These are phyloP conservation scores for Fagopyrum homotropicum DNA, from an alignment of 148 eudicot species.

Conservation along the genomic window DNA sequence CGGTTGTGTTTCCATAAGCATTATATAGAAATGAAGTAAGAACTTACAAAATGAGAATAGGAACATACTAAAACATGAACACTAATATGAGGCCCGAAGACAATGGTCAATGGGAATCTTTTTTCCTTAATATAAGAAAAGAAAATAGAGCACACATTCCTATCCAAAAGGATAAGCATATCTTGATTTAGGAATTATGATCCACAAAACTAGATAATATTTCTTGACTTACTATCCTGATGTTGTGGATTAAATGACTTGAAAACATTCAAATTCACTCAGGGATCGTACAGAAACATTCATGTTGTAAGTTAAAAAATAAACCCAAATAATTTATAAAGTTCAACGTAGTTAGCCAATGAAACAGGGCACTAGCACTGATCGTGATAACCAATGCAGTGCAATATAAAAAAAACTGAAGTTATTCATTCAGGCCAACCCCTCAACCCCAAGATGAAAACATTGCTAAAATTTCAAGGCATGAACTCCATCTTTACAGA, in stretches of 20 bases:
- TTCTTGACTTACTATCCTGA: not conserved
- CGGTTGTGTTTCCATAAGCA: slow-evolving; percentile 24
- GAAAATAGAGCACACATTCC: not conserved
- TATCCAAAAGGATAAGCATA: not conserved
- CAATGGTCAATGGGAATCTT: not conserved
- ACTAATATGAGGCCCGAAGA: not conserved
- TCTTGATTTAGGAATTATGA: not conserved
- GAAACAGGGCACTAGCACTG: not conserved
- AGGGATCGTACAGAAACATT: not conserved
- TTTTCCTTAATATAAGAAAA: not conserved
- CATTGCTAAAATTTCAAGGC: not conserved
- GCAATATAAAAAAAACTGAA: not conserved
- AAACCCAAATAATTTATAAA: not conserved
- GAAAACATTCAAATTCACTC: not conserved
- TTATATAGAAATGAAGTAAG: not conserved
- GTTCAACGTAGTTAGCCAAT: not conserved
- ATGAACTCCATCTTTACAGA: not conserved
- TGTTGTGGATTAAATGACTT: not conserved
- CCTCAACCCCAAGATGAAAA: not conserved
- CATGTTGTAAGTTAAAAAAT: not conserved
- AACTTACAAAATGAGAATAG: not conserved
- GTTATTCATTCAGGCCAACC: not conserved
- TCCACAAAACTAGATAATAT: not conserved
- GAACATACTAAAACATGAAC: not conserved
- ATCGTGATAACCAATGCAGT: not conserved